Base-by-base conservation (phyloP, 2,329 filamentous ascomycete genomes). In the Venturia effusa region DNA sequence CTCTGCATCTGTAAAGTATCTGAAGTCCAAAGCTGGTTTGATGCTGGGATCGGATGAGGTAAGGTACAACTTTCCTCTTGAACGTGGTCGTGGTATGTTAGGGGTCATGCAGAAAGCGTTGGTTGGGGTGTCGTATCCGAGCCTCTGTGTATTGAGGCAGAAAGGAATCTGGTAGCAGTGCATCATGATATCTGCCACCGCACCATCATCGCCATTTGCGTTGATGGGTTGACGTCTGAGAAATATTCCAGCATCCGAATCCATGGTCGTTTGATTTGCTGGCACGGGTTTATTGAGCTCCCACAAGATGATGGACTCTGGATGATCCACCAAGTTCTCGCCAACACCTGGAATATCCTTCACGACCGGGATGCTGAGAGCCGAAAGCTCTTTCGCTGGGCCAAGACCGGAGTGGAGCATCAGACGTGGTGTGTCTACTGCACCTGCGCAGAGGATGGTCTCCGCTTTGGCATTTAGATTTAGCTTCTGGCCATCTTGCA, bases 121-220 rank as follows among this genome's bases (percentile, higher is more conserved):
- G 66, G 87, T 79, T 60, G 84, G 84, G 48, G 79, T 79, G 70
- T 86, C 84, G 74, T 87, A 96, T 68, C 91, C 91, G 13, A 96
- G 82, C 48, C 79, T 75, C 65, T 83, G 79, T 1, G 91, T 96
- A 82, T 96, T 96, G 69, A 92, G 84, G 67, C 87, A 89, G 78
- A 96, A 96, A 63, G 91, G 91, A 69, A 96, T 95, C 77, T 96
- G 92, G 80, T 96, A 96, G 83, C 91, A 96, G 79, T 96, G 91
- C 88, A 94, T 94, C 92, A 96, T 96, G 71, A 95, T 78, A 72
- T 96, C 92, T 67, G 88, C 89, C 64, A 89, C 87, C 66, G 88
- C 83, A 62, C 88, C 88, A 69, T 95, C 90, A 1, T 78, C 78
- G 64, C 83, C 83, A 3, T 81, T 83, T 2, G 90, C 88, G 71